These are phyloP conservation scores for Camellia oleifera DNA, from an alignment of 179 eudicot species.

Conservation along the genomic window DNA sequence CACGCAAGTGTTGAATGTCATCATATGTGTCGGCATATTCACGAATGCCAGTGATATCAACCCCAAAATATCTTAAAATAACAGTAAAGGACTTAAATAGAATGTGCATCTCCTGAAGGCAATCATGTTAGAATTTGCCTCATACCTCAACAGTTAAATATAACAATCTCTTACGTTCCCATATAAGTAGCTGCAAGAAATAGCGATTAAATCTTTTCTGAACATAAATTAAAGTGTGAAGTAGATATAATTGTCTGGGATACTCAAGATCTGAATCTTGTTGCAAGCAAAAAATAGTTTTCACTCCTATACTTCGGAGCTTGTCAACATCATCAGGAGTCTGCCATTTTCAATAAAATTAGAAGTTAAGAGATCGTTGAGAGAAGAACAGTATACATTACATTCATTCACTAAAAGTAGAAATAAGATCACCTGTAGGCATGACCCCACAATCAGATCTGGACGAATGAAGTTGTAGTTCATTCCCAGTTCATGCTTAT, in stretches of 20 bases:
- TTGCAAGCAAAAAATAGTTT: slow-evolving; percentile 90
- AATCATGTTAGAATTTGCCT: background rate
- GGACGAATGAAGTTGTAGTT: slow-evolving; percentile 91
- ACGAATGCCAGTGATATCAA: slow-evolving; percentile 78
- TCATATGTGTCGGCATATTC: slow-evolving; percentile 54
- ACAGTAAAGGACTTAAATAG: slow-evolving; percentile 38
- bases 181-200: too few relatives aligned
- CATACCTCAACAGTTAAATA: background rate
- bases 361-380: slow-evolving; percentile 6
- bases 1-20: slow-evolving; percentile 92
- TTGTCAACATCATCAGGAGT: slow-evolving; percentile 91
- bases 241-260: slow-evolving; percentile 30
- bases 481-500: slow-evolving; percentile 94
- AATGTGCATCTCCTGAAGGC: background rate
- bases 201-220: too few relatives aligned
- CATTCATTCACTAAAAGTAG: background rate
- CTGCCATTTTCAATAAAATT: slow-evolving; percentile 36
- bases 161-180: background rate
- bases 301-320: slow-evolving; percentile 77
- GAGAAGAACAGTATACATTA: background rate
- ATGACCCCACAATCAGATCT: slow-evolving; percentile 93
- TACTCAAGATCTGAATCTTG: slow-evolving; percentile 96
- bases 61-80: slow-evolving; percentile 73
- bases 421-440: slow-evolving; percentile 69
- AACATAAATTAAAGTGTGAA: background rate